Evolutionary conservation across 257 asterid genomes (phyloP).

Genomic region (Solanum sejunctum): DNA sequence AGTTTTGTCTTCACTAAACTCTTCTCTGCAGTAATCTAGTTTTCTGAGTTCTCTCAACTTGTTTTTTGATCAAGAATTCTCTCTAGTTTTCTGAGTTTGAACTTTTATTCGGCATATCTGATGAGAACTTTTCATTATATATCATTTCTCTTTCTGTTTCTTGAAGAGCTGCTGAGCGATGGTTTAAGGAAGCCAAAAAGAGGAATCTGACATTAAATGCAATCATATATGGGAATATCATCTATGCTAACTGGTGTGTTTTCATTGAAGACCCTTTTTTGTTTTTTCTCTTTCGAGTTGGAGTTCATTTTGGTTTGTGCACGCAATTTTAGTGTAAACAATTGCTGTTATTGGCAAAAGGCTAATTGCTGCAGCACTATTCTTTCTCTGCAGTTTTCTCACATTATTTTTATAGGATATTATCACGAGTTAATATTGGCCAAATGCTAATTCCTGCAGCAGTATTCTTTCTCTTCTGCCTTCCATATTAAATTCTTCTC

Average conservation of each 20-base stretch:
- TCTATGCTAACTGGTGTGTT: constrained; percentile 78
- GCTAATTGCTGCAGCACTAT: not conserved
- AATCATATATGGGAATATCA: constrained; percentile 78
- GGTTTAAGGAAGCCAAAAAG: constrained; percentile 92
- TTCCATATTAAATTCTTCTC: not conserved
- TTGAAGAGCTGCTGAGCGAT: constrained; percentile 82
- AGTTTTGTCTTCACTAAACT: not conserved
- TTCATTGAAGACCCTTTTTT: not conserved
- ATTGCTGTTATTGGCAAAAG: not conserved
- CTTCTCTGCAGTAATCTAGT: not conserved
- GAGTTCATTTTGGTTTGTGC: not conserved
- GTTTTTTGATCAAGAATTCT: not conserved
- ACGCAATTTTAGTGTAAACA: not conserved
- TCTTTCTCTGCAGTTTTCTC: not conserved
- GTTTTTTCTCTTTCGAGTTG: not conserved
- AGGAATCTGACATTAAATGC: constrained; percentile 51
- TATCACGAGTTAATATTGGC: not conserved
- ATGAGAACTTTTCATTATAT: not conserved
- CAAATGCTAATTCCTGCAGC: not conserved
- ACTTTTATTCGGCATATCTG: not conserved
- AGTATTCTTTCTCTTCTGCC: not conserved
- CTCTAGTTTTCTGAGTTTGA: not conserved
- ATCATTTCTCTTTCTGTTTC: constrained; percentile 20
- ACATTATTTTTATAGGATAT: not conserved
- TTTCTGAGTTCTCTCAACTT: not conserved